These are phyloP conservation scores for Ajuga reptans DNA, from an alignment of 305 asterid species.

Conservation along the genomic window DNA sequence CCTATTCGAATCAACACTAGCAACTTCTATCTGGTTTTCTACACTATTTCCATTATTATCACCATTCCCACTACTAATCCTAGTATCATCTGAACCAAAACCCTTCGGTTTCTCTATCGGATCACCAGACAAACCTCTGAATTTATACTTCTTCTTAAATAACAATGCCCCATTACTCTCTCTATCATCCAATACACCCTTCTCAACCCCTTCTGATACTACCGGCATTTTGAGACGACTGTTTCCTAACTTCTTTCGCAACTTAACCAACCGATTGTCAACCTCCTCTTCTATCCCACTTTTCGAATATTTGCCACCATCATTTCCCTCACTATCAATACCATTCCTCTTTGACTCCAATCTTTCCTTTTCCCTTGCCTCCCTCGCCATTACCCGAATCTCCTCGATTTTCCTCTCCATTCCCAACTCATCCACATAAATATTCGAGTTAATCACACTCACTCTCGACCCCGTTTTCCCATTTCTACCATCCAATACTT, in stretches of 20 bases:
- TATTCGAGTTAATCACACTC: conserved; percentile 17
- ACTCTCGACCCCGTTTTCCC: conserved; percentile 21
- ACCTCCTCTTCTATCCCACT: conserved; percentile 69
- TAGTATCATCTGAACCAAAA: conserved; percentile 35
- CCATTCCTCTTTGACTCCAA: conserved; percentile 34
- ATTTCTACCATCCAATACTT: conserved; percentile 10
- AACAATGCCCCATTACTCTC: conserved; percentile 35
- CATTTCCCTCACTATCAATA: conserved; percentile 27
- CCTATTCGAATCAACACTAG: conserved; percentile 12
- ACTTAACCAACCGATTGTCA: conserved; percentile 36
- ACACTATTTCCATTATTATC: conserved; percentile 20
- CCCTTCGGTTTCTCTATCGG: conserved; percentile 58
- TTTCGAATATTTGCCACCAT: conserved; percentile 28
- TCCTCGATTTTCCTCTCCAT: conserved; percentile 61
- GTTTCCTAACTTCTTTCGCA: conserved; percentile 44
- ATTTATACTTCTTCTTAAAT: conserved; percentile 58
- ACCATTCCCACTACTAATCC: conserved; percentile 20
- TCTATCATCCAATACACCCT: conserved; percentile 25
- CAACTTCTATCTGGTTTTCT: conserved; percentile 18
- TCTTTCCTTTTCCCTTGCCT: conserved; percentile 62
- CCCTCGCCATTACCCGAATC: conserved; percentile 70
- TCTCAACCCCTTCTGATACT: conserved; percentile 27
- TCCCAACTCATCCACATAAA: conserved; percentile 38
- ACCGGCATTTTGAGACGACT: conserved; percentile 26
- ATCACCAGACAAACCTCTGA: conserved; percentile 36